These are phyloP conservation scores for Sphagnurus paluster DNA, from an alignment of 1,284 basidiomycete genomes.

Conservation along the genomic window DNA sequence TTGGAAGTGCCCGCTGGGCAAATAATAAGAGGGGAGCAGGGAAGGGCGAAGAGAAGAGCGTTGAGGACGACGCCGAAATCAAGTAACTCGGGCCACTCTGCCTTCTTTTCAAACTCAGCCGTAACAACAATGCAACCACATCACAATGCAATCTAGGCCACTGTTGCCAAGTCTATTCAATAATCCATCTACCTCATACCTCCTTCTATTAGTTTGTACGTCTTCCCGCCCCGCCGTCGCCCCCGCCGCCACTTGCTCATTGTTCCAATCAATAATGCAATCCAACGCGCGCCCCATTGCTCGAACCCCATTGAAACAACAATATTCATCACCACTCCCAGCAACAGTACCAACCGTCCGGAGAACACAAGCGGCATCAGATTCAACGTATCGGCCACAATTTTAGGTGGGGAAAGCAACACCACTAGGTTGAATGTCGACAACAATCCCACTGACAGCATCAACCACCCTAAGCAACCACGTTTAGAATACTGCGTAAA, in stretches of 20 bases:
- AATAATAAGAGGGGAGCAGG: slow-evolving; percentile 28
- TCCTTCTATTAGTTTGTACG: slow-evolving; percentile 74
- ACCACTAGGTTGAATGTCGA: slow-evolving; percentile 75
- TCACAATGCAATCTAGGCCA: neutral
- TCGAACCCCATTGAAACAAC: slow-evolving; percentile 79
- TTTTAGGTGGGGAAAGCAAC: slow-evolving; percentile 67
- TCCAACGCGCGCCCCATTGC: slow-evolving; percentile 66
- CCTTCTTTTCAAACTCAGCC: slow-evolving; percentile 28
- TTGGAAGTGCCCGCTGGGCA: slow-evolving; percentile 59
- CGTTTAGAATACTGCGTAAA: slow-evolving; percentile 15
- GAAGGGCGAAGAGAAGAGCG: slow-evolving; percentile 20
- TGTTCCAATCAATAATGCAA: slow-evolving; percentile 57
- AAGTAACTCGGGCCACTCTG: neutral
- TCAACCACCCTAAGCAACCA: slow-evolving; percentile 71
- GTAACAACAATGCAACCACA: slow-evolving; percentile 25
- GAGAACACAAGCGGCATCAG: slow-evolving; percentile 75
- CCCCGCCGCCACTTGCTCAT: slow-evolving; percentile 44
- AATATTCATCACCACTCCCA: slow-evolving; percentile 76
- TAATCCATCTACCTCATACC: slow-evolving; percentile 46
- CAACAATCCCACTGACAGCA: slow-evolving; percentile 70
- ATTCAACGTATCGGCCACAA: slow-evolving; percentile 69
- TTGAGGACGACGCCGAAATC: slow-evolving; percentile 4
- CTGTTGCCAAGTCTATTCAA: slow-evolving; percentile 4
- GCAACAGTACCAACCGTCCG: slow-evolving; percentile 72
- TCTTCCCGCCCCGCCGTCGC: slow-evolving; percentile 53